Evolutionary conservation across 129 eudicot genomes (phyloP).

Genomic region (Tagetes erecta): DNA sequence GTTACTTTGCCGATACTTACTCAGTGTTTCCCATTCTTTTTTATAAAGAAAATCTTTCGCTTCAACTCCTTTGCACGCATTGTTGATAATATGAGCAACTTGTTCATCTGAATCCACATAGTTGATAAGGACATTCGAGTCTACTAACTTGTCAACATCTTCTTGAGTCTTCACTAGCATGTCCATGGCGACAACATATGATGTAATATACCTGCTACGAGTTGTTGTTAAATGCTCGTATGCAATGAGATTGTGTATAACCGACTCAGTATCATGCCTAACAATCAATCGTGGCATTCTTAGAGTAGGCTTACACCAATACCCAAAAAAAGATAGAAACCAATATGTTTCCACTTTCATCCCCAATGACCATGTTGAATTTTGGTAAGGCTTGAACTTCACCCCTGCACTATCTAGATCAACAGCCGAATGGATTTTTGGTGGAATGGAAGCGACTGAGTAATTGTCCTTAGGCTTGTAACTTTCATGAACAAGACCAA

Average conservation of each 20-base stretch:
- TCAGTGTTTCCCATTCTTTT: too few relatives aligned
- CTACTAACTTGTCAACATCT: constrained; percentile 6
- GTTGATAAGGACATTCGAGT: background rate
- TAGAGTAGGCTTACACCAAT: background rate
- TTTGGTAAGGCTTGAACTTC: background rate
- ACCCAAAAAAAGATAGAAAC: background rate
- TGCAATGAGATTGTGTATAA: constrained; percentile 23
- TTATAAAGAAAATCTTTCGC: too few relatives aligned
- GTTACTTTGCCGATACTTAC: too few relatives aligned
- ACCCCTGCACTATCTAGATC: background rate
- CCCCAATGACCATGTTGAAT: background rate
- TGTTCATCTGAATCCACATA: background rate
- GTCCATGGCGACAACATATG: constrained; percentile 14
- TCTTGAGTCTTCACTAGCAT: background rate
- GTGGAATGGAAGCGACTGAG: background rate
- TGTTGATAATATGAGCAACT: background rate
- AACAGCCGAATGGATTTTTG: background rate
- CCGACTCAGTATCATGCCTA: background rate
- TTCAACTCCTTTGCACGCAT: background rate
- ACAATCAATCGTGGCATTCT: background rate
- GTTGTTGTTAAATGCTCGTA: background rate
- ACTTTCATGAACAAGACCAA: background rate
- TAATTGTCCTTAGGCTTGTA: background rate
- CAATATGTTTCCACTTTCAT: too few relatives aligned
- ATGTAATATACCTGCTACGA: background rate